Evolutionary conservation across 2,329 filamentous ascomycete species (phyloP).

Genomic region (Coniochaeta sp.): DNA sequence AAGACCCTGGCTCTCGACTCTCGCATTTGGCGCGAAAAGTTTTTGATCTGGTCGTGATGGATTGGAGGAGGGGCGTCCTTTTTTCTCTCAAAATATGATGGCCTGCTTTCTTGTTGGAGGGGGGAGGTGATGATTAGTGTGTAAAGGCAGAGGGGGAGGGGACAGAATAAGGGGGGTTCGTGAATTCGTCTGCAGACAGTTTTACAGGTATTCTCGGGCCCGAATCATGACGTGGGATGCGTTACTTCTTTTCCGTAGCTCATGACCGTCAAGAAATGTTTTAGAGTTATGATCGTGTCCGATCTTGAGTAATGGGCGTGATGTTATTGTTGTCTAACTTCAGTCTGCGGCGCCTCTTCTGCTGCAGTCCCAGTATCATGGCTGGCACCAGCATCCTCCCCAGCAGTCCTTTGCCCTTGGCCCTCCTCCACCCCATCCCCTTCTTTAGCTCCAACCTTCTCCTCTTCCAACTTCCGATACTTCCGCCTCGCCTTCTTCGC

Average conservation of each 20-base stretch:
- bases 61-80: conserved; percentile 43
- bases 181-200: conserved; percentile 1
- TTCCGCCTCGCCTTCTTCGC: conserved; percentile 80
- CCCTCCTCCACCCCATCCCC: not conserved
- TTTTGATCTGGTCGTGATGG: conserved; percentile 48
- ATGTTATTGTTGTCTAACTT: no score
- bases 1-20: conserved; percentile 48
- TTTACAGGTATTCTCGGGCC: conserved; percentile 2
- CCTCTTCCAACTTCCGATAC: conserved; percentile 56
- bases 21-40: conserved; percentile 50
- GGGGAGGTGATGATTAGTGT: conserved; percentile 40
- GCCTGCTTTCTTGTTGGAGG: conserved; percentile 42
- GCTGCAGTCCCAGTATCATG: no score
- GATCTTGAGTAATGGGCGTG: no score
- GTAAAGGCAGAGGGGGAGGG: conserved; percentile 26
- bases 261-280: conserved; percentile 2
- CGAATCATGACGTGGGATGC: conserved; percentile 1
- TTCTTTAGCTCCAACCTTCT: conserved; percentile 19
- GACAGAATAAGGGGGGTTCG: not conserved
- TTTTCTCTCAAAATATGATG: conserved; percentile 36
- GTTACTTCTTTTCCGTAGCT: conserved; percentile 1
- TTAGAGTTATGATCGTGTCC: not conserved
- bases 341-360: no score
- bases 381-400: no score
- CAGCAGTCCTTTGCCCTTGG: no score